Evolutionary conservation across 345 rosid species (phyloP).

Genomic region (Linum tenue): DNA sequence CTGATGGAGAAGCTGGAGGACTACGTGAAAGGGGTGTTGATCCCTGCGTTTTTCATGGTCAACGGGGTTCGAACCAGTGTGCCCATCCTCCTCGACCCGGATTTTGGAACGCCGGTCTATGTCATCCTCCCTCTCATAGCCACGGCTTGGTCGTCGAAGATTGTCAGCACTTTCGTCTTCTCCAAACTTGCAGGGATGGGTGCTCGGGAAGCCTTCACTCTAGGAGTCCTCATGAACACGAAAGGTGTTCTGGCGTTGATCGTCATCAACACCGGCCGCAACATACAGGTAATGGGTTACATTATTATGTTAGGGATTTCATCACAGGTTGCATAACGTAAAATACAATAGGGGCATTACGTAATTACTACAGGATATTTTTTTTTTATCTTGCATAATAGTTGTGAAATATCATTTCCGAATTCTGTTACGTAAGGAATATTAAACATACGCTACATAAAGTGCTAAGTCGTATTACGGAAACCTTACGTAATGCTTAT

Average conservation of each 20-base stretch:
- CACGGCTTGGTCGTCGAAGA: conserved; percentile 2
- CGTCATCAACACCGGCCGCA: conserved; percentile 11
- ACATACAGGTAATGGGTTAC: neutral
- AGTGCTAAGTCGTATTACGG: no score
- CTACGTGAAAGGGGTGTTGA: conserved; percentile 25
- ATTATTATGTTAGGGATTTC: no score
- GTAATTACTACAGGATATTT: no score
- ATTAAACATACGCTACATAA: no score
- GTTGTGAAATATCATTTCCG: no score
- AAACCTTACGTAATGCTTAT: no score
- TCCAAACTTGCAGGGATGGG: conserved; percentile 17
- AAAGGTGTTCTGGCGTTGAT: conserved; percentile 35
- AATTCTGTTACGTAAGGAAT: no score
- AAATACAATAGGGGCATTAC: no score
- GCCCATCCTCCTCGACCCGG: neutral
- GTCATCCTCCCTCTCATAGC: neutral
- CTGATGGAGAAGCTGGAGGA: conserved; percentile 32
- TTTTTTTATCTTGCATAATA: no score
- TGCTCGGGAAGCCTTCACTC: conserved; percentile 27
- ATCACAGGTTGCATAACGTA: no score
- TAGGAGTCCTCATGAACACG: conserved; percentile 46
- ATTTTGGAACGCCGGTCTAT: neutral
- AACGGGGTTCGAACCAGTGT: conserved; percentile 21
- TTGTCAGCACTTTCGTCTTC: conserved; percentile 21
- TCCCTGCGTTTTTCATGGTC: conserved; percentile 30